Percentiles rank a stretch among this genome's conserved stretches.
Evolutionary conservation across 345 rosid genomes (phyloP).

Genomic region (Laguncularia racemosa): DNA sequence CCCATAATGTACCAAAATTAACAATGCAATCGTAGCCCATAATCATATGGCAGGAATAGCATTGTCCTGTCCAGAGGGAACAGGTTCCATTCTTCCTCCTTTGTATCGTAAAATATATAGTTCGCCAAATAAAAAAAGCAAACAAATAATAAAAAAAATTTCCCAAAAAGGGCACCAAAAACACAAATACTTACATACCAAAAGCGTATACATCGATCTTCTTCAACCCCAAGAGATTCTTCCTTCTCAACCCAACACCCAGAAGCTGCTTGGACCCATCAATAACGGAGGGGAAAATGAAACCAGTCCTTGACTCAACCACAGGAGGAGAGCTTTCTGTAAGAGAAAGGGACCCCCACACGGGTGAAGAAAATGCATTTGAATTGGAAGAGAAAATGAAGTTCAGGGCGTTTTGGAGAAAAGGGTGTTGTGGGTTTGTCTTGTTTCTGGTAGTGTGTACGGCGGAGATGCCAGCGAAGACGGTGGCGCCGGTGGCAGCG

Average conservation of each 20-base stretch:
- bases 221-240: constrained; percentile 67
- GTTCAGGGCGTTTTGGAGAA: constrained; percentile 24
- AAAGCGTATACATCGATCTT: constrained; percentile 80
- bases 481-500: constrained; percentile 33
- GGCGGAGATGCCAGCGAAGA: constrained; percentile 9
- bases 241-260: constrained; percentile 75
- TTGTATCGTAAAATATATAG: too few species aligned
- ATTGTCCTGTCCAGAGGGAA: too few species aligned
- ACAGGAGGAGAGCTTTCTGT: constrained; percentile 47
- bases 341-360: constrained; percentile 63
- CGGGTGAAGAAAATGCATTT: constrained; percentile 18
- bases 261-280: constrained; percentile 49
- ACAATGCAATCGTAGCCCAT: too few species aligned
- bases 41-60: too few species aligned
- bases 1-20: too few species aligned
- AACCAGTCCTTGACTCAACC: constrained; percentile 59
- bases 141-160: background rate
- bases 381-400: constrained; percentile 21
- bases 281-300: constrained; percentile 50
- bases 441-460: background rate
- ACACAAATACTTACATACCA: constrained; percentile 25
- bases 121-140: too few species aligned
- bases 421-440: constrained; percentile 20
- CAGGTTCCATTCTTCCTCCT: too few species aligned
- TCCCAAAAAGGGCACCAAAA: background rate